Evolutionary conservation across 2,329 filamentous ascomycete species (phyloP).

Genomic region (Hypoxylon sp.): DNA sequence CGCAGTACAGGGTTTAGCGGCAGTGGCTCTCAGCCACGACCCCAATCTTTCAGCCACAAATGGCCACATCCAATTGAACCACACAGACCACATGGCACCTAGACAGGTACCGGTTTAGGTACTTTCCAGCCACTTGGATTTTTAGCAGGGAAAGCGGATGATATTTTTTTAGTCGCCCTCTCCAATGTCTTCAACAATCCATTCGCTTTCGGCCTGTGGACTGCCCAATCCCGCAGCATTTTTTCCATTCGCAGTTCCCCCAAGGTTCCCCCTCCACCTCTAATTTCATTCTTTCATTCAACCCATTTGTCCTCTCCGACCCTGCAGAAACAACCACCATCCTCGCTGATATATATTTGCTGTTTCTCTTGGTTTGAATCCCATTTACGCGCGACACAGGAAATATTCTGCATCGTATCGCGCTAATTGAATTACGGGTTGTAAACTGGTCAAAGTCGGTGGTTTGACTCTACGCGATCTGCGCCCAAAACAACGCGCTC

Average conservation of each 20-base stretch:
- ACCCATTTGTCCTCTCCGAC: slow-evolving; percentile 39
- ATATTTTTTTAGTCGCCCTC: slow-evolving; percentile 40
- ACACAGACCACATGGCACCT: slow-evolving; percentile 16
- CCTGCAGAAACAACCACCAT: slow-evolving; percentile 33
- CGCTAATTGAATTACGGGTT: slow-evolving; percentile 38
- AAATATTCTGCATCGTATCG: slow-evolving; percentile 32
- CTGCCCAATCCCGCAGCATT: slow-evolving; percentile 34
- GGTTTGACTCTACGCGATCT: slow-evolving; percentile 47
- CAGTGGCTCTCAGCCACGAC: slow-evolving; percentile 30
- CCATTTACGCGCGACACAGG: slow-evolving; percentile 20
- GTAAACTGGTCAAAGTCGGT: slow-evolving; percentile 35
- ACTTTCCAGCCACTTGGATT: slow-evolving; percentile 48
- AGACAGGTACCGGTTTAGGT: slow-evolving; percentile 11
- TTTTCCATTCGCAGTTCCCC: slow-evolving; percentile 37
- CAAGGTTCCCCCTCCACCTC: slow-evolving; percentile 38
- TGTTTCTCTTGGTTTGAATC: slow-evolving; percentile 20
- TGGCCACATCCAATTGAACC: slow-evolving; percentile 19
- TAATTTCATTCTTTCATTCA: slow-evolving; percentile 46
- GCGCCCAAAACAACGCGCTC: slow-evolving; percentile 51
- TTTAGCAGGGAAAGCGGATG: slow-evolving; percentile 40
- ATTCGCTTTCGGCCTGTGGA: slow-evolving; percentile 40
- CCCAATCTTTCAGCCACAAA: slow-evolving; percentile 8
- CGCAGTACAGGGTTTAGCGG: background rate
- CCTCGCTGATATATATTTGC: slow-evolving; percentile 34
- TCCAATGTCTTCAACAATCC: slow-evolving; percentile 38